Percentiles rank a stretch among this genome's conserved stretches.
phyloP scores from a whole-genome alignment of 768 basidiomycete genomes.

The Clitopilus passeckerianus region DNA sequence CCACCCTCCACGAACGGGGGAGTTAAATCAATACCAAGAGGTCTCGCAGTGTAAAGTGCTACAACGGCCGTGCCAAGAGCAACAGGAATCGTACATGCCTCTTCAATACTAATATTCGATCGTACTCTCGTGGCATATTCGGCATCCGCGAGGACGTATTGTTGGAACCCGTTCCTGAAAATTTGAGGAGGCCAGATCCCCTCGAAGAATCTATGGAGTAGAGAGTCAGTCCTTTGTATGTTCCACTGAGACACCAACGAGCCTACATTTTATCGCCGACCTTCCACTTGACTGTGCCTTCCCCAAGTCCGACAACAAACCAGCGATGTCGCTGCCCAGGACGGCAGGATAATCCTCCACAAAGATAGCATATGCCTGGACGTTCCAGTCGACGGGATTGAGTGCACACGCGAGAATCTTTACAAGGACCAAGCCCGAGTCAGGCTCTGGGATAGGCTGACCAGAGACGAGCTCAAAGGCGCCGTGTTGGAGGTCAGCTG shows the following conservation, averaged over 20 bases:
- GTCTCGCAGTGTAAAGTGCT: conserved; percentile 3
- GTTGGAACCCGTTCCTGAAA: conserved; percentile 17
- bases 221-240: neutral
- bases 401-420: conserved; percentile 13
- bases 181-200: conserved; percentile 1
- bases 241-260: neutral
- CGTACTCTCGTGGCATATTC: conserved; percentile 20
- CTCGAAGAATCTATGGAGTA: conserved; percentile 3
- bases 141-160: conserved; percentile 17
- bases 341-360: neutral
- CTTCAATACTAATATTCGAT: conserved; percentile 24
- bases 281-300: neutral
- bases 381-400: conserved; percentile 16
- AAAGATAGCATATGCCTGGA: neutral
- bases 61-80: neutral
- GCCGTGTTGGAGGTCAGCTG: neutral
- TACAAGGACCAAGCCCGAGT: conserved; percentile 13
- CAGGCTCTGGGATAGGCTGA: conserved; percentile 6
- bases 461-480: neutral
- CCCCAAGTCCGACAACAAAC: neutral
- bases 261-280: neutral
- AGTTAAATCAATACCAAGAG: conserved; percentile 15
- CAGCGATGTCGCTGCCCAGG: neutral
- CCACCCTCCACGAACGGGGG: conserved; percentile 17
- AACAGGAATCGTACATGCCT: conserved; percentile 29